Base-by-base conservation (phyloP, 2,329 filamentous ascomycete genomes). In the Scedosporium dehoogii region DNA sequence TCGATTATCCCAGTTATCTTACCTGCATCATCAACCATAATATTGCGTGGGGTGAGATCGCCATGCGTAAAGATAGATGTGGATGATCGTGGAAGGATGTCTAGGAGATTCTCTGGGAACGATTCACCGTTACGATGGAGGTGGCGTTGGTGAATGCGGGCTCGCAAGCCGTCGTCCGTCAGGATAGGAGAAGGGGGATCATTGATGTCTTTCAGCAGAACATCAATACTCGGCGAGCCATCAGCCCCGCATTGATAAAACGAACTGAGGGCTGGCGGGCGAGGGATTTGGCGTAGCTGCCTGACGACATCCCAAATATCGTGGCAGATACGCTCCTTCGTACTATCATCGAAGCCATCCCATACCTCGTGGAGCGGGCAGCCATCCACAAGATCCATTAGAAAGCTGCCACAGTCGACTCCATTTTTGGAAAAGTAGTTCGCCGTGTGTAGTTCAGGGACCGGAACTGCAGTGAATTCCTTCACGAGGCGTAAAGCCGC, bases 61-160 rank as follows among this genome's bases (percentile, higher is more conserved):
- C 63, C 65, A 59, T 68, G 65, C 10, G 66, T 64, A 58, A 68
- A 68, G 62, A 66, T 63, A 9, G 57, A 63, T 25, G 23, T 56
- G 51, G 55, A 61, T 56, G 58, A 62, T 16, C 55, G 23, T 38
- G 55, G 55, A 57, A 57, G 55, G 33, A 57, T 3, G 16, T 27
- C 27, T 33, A 25, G 55, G 25, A 57, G 55, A 57, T 57, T 29
- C 16, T 57, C 55, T 29, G 55, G 55, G 27, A 16, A 57, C 38
- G 55, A 57, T 29, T 25, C 25, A 27, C 55, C 55, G 23, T 57
- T 57, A n/a, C 18, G n/a, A 29, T 33, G 55, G 18, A 57, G 25
- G 18, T 57, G 33, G 23, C 55, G 55, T 57, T 57, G 4, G 18
- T 57, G 33, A 12, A 57, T 57, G 55, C 55, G 55, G 55, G 55